A percentile compares a stretch with the other conserved stretches of the same genome.
Evolutionary conservation across 2,329 filamentous ascomycete genomes (phyloP).

Genomic region (Ophiostoma angusticollis): DNA sequence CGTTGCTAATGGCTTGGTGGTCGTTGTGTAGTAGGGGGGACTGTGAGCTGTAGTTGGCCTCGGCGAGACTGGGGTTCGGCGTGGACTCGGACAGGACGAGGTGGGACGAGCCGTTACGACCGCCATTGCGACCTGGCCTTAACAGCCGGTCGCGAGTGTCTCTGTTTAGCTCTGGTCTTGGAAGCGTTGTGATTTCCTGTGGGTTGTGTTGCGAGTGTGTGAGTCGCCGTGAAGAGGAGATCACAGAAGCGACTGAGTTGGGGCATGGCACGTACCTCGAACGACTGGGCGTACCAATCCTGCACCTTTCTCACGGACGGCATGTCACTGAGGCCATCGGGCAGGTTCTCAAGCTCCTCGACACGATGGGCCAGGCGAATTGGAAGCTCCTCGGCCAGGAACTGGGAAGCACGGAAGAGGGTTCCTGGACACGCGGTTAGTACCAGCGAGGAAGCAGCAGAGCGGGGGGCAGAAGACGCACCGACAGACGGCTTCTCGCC

Average conservation of each 20-base stretch:
- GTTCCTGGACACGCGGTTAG: slow-evolving; percentile 47
- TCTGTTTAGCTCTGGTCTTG: slow-evolving; percentile 60
- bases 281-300: slow-evolving; percentile 98
- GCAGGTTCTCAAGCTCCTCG: slow-evolving; percentile 80
- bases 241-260: background rate
- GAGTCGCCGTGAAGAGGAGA: background rate
- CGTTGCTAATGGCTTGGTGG: slow-evolving; percentile 24
- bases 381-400: slow-evolving; percentile 93
- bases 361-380: slow-evolving; percentile 94
- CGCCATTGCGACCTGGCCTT: slow-evolving; percentile 44
- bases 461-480: slow-evolving; percentile 28
- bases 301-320: slow-evolving; percentile 88
- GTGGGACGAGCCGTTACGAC: slow-evolving; percentile 38
- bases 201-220: slow-evolving; percentile 13
- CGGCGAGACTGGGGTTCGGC: slow-evolving; percentile 76
- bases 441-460: background rate
- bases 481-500: slow-evolving; percentile 85
- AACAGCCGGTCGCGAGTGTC: slow-evolving; percentile 72
- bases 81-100: slow-evolving; percentile 66
- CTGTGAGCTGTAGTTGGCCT: slow-evolving; percentile 62
- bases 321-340: slow-evolving; percentile 96
- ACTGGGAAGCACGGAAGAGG: slow-evolving; percentile 93
- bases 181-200: slow-evolving; percentile 82
- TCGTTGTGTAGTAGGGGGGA: slow-evolving; percentile 18
- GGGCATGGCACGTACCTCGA: slow-evolving; percentile 56